phyloP scores from a whole-genome alignment of 1,139 yeast genomes.

The Saccharomyces hybrid region DNA sequence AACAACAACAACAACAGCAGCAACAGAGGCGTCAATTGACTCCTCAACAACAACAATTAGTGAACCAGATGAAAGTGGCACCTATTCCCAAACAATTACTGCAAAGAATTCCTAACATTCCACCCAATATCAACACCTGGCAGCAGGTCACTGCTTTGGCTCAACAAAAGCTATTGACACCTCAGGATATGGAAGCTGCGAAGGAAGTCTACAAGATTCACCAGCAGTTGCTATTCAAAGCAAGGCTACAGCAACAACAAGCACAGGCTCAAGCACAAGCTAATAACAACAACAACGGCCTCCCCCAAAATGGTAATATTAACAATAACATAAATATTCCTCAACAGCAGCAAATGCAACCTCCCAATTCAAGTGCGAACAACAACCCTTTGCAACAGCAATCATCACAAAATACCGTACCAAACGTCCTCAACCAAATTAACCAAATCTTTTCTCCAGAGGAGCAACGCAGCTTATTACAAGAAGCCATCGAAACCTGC shows the following conservation, averaged over 20 bases:
- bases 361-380: neutral
- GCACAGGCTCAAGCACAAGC: constrained; percentile 6
- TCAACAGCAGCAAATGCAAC: constrained; percentile 10
- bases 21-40: constrained; percentile 22
- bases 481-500: constrained; percentile 29
- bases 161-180: constrained; percentile 39
- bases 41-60: constrained; percentile 31
- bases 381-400: constrained; percentile 8
- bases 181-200: constrained; percentile 34
- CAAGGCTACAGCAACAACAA: constrained; percentile 24
- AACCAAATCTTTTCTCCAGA: constrained; percentile 32
- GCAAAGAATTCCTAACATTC: constrained; percentile 66
- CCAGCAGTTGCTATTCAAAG: constrained; percentile 30
- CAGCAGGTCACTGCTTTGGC: constrained; percentile 67
- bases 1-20: constrained; percentile 18
- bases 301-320: neutral
- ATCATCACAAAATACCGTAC: constrained; percentile 24
- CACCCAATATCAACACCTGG: constrained; percentile 81
- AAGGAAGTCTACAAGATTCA: constrained; percentile 34
- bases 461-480: constrained; percentile 29
- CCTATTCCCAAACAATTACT: constrained; percentile 74
- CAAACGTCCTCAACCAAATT: constrained; percentile 32
- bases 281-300: constrained; percentile 13
- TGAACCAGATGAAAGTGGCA: constrained; percentile 42
- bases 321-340: neutral